Percentiles rank a stretch among this genome's conserved stretches.
Evolutionary conservation across 73 alveolate genomes (phyloP).

Genomic region (Effrenium voratum): DNA sequence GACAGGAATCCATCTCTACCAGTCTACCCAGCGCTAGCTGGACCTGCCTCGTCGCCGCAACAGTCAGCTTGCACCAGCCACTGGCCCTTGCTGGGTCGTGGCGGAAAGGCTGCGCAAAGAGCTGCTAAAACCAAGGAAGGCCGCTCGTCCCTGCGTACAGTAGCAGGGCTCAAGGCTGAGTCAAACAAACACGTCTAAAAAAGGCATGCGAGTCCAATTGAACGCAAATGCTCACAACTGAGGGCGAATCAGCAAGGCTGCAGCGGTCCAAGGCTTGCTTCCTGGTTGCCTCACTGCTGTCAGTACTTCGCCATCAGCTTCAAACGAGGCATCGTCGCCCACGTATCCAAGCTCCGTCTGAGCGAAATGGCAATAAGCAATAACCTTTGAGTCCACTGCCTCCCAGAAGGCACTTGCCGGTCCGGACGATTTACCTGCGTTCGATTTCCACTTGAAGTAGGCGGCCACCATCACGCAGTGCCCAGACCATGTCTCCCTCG

Average conservation of each 20-base stretch:
- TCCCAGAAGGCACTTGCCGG: conserved; percentile 49
- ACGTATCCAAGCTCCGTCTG: not conserved
- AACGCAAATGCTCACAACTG: not conserved
- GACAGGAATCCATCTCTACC: too few relatives aligned
- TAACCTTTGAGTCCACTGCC: conserved; percentile 32
- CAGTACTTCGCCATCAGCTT: not conserved
- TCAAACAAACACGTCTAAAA: not conserved
- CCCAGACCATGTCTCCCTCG: conserved; percentile 47
- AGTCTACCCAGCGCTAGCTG: too few relatives aligned
- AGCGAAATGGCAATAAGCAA: conserved; percentile 14
- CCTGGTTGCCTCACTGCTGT: not conserved
- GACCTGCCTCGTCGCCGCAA: too few relatives aligned
- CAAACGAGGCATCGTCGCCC: not conserved
- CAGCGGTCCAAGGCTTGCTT: conserved; percentile 28
- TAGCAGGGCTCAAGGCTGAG: not conserved
- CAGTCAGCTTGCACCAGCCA: conserved; percentile 30
- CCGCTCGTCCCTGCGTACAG: not conserved
- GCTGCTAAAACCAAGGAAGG: conserved; percentile 59
- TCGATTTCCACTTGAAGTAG: conserved; percentile 51
- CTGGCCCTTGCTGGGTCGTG: conserved; percentile 30
- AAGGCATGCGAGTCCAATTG: not conserved
- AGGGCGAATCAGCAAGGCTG: conserved; percentile 21
- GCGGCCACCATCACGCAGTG: conserved; percentile 60
- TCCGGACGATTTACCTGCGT: not conserved
- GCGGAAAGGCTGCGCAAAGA: conserved; percentile 67